Conservation (phyloP, 768 basidiomycete genomes). For the Boletales sp. region DNA sequence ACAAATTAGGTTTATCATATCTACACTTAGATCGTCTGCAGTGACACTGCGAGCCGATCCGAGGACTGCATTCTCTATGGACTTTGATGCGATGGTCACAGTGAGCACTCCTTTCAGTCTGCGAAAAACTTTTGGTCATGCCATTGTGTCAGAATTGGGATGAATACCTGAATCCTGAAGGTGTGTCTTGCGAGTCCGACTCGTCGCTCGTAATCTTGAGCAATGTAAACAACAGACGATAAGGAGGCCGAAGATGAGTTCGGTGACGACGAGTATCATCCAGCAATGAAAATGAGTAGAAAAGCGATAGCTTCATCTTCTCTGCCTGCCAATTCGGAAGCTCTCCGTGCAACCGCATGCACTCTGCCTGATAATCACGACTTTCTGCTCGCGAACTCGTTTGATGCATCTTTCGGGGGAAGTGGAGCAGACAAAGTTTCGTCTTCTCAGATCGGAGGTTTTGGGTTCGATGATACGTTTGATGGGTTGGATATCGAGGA, state of each 20-base stretch:
- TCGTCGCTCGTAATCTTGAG: neutral
- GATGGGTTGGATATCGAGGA: slow-evolving; percentile 58
- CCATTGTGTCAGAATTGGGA: slow-evolving; percentile 52
- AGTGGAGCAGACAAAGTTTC: slow-evolving; percentile 36
- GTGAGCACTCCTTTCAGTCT: slow-evolving; percentile 35
- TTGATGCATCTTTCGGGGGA: slow-evolving; percentile 56
- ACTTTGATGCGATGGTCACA: slow-evolving; percentile 63
- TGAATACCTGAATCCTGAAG: slow-evolving; percentile 49
- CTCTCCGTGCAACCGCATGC: slow-evolving; percentile 49
- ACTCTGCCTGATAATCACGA: slow-evolving; percentile 73
- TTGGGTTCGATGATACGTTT: slow-evolving; percentile 52
- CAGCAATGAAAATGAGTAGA: slow-evolving; percentile 29
- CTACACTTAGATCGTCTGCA: slow-evolving; percentile 40
- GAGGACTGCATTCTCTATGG: slow-evolving; percentile 43
- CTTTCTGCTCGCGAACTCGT: slow-evolving; percentile 61
- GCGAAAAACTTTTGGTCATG: neutral
- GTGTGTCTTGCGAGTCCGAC: slow-evolving; percentile 26
- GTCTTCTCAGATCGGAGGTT: slow-evolving; percentile 53
- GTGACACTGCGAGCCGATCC: slow-evolving; percentile 54
- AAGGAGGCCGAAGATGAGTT: slow-evolving; percentile 28
- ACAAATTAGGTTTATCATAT: neutral
- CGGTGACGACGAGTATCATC: slow-evolving; percentile 54
- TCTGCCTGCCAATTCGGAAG: slow-evolving; percentile 36
- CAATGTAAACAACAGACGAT: slow-evolving; percentile 3
- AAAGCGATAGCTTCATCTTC: slow-evolving; percentile 24